phyloP scores from a whole-genome alignment of 2,329 filamentous ascomycete species.

The Hymenoscyphus infarciens region DNA sequence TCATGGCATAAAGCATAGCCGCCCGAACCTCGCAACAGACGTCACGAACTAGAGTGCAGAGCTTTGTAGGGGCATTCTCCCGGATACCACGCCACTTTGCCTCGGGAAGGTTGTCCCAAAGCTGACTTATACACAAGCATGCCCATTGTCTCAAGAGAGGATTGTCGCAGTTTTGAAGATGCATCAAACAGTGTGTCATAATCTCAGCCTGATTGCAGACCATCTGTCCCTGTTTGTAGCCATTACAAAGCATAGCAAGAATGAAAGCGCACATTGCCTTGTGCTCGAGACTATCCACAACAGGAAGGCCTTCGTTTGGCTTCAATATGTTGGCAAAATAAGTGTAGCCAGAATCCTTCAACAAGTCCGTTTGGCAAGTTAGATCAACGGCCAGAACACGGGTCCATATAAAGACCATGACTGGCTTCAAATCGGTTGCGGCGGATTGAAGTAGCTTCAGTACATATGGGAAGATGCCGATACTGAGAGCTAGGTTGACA shows the following conservation, averaged over 20 bases:
- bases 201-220: slow-evolving; percentile 89
- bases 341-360: slow-evolving; percentile 95
- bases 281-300: slow-evolving; percentile 87
- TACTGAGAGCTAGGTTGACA: slow-evolving; percentile 94
- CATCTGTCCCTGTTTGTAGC: slow-evolving; percentile 85
- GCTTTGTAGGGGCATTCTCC: slow-evolving; percentile 72
- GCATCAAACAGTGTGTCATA: slow-evolving; percentile 80
- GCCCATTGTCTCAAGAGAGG: slow-evolving; percentile 91
- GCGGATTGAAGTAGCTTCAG: slow-evolving; percentile 94
- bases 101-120: slow-evolving; percentile 87
- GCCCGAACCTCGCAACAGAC: slow-evolving; percentile 88
- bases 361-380: slow-evolving; percentile 85
- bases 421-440: slow-evolving; percentile 88
- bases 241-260: slow-evolving; percentile 93
- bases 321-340: slow-evolving; percentile 95
- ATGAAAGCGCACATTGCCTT: slow-evolving; percentile 99
- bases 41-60: slow-evolving; percentile 79
- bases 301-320: slow-evolving; percentile 75
- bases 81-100: slow-evolving; percentile 96
- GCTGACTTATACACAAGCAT: slow-evolving; percentile 88
- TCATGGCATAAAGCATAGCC: slow-evolving; percentile 89
- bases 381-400: slow-evolving; percentile 92
- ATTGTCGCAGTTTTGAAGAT: slow-evolving; percentile 82
- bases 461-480: slow-evolving; percentile 99
- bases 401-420: slow-evolving; percentile 99